These are phyloP conservation scores for Neoascochyta sp. DNA, from an alignment of 2,329 filamentous ascomycete genomes.

Conservation along the genomic window DNA sequence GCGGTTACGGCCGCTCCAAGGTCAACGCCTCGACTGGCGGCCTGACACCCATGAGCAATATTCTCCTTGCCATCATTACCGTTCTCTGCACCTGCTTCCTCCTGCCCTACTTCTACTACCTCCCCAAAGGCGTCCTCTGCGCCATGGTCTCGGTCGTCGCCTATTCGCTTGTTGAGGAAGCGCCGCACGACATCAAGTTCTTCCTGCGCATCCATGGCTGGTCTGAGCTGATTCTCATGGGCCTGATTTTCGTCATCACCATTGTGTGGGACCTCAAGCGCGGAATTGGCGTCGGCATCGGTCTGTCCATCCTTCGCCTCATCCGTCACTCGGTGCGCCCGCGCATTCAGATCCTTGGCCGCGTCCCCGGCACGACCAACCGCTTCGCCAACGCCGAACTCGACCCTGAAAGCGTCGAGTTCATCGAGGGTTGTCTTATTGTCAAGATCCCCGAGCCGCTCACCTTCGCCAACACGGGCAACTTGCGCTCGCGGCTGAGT, in stretches of 20 bases:
- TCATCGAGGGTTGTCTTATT: slow-evolving; percentile 87
- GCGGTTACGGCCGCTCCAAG: slow-evolving; percentile 93
- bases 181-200: slow-evolving; percentile 85
- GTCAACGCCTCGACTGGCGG: slow-evolving; percentile 91
- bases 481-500: slow-evolving; percentile 77
- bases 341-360: slow-evolving; percentile 92
- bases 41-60: slow-evolving; percentile 87
- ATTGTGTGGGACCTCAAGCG: slow-evolving; percentile 93
- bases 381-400: slow-evolving; percentile 82
- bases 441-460: slow-evolving; percentile 97
- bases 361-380: slow-evolving; percentile 71
- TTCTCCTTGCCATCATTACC: slow-evolving; percentile 80
- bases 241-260: slow-evolving; percentile 83
- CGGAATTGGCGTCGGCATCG: slow-evolving; percentile 91
- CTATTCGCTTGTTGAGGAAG: slow-evolving; percentile 91
- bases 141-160: slow-evolving; percentile 95
- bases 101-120: slow-evolving; percentile 87
- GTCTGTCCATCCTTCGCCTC: slow-evolving; percentile 82
- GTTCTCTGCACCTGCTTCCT: slow-evolving; percentile 76
- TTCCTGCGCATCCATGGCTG: slow-evolving; percentile 83
- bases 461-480: slow-evolving; percentile 94
- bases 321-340: slow-evolving; percentile 88
- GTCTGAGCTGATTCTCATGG: slow-evolving; percentile 82
- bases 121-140: slow-evolving; percentile 93
- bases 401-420: slow-evolving; percentile 71